These are phyloP conservation scores for Dictyostelium firmibasis DNA, from an alignment of 78 protist species.

Conservation along the genomic window DNA sequence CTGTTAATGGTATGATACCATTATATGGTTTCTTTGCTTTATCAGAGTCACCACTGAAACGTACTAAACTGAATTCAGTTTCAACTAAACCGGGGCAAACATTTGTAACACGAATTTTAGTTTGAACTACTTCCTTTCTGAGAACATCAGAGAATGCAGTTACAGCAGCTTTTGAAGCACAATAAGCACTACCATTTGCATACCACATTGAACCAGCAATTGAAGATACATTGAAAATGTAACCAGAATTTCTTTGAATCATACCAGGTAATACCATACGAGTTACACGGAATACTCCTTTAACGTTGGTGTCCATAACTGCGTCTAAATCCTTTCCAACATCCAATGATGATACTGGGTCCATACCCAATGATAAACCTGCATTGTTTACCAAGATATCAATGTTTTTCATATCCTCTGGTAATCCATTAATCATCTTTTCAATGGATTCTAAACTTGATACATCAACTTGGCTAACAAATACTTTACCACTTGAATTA, in stretches of 20 bases:
- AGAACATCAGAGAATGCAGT: constrained; percentile 79
- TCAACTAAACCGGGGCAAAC: constrained; percentile 88
- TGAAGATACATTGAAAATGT: constrained; percentile 77
- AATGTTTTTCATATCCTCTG: constrained; percentile 33
- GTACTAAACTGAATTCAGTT: constrained; percentile 79
- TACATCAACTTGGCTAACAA: constrained; percentile 65
- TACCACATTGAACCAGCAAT: constrained; percentile 85
- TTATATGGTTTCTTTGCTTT: constrained; percentile 78
- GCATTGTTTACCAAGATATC: constrained; percentile 84
- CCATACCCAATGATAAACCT: constrained; percentile 78
- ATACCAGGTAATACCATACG: constrained; percentile 60
- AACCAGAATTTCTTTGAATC: constrained; percentile 66
- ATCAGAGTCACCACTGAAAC: constrained; percentile 79
- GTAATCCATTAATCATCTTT: constrained; percentile 50
- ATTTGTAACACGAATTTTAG: constrained; percentile 82
- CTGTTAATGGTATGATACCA: constrained; percentile 63
- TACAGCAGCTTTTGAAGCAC: constrained; percentile 89
- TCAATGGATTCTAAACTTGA: constrained; percentile 18
- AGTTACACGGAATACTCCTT: constrained; percentile 64
- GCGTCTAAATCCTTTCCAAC: not conserved
- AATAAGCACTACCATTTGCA: constrained; percentile 79
- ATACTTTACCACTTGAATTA: not conserved
- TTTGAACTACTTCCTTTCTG: constrained; percentile 81
- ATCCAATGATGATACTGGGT: constrained; percentile 1
- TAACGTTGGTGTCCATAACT: constrained; percentile 75